Evolutionary conservation across 2,329 filamentous ascomycete genomes (phyloP).

Genomic region (Magnaporthales sp.): DNA sequence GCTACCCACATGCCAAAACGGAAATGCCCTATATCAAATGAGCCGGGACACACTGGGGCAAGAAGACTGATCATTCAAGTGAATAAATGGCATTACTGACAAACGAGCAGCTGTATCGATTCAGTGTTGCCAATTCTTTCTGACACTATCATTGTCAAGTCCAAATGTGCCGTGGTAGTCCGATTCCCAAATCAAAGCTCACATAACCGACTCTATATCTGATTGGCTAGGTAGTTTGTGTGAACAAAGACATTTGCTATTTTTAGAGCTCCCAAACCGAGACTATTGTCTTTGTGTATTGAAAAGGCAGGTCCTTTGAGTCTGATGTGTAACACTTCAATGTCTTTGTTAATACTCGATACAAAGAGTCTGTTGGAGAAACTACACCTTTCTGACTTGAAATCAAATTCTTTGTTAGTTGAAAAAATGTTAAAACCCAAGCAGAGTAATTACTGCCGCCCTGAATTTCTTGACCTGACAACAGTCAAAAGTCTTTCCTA

Average conservation of each 20-base stretch:
- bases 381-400: rapidly evolving
- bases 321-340: neutral
- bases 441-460: no score
- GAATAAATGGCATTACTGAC: no score
- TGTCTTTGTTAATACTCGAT: neutral
- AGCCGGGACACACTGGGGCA: no score
- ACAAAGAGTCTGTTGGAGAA: neutral
- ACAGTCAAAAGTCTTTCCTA: neutral
- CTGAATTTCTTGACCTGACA: neutral
- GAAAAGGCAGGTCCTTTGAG: neutral
- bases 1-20: no score
- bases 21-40: no score
- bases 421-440: neutral
- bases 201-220: no score
- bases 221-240: neutral
- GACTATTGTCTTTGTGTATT: neutral
- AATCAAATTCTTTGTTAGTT: neutral
- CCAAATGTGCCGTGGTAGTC: no score
- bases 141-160: no score
- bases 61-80: no score
- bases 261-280: neutral
- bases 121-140: no score
- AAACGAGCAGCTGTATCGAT: no score
- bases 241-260: neutral
- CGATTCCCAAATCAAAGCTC: no score